Conservation (phyloP, 495 filamentous ascomycete species). For the Aspergillus cristatus region DNA sequence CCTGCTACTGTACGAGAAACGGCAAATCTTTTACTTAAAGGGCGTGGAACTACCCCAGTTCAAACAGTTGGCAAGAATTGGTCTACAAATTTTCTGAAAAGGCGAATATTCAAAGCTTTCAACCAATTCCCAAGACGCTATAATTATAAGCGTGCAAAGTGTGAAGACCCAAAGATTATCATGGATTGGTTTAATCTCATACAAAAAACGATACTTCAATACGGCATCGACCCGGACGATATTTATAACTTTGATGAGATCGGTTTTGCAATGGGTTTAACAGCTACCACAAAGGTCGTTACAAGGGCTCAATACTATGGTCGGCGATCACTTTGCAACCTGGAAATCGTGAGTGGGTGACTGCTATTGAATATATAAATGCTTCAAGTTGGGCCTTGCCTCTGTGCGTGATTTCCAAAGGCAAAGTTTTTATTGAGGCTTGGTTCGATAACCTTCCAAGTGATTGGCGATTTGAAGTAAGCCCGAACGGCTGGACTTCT, state of each 20-base stretch:
- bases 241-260: slow-evolving; percentile 40
- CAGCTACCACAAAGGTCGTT: slow-evolving; percentile 20
- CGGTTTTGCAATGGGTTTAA: slow-evolving; percentile 31
- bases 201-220: slow-evolving; percentile 15
- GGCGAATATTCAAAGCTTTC: slow-evolving; percentile 17
- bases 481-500: neutral
- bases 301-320: slow-evolving; percentile 15
- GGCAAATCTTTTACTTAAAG: slow-evolving; percentile 21
- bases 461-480: no score
- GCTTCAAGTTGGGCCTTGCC: slow-evolving; percentile 8
- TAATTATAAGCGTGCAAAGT: slow-evolving; percentile 25
- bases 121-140: slow-evolving; percentile 17
- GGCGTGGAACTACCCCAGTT: slow-evolving; percentile 3
- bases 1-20: slow-evolving; percentile 25
- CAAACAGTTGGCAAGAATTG: neutral
- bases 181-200: slow-evolving; percentile 25
- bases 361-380: slow-evolving; percentile 24
- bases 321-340: slow-evolving; percentile 13
- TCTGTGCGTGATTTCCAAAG: slow-evolving; percentile 17
- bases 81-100: slow-evolving; percentile 17
- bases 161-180: slow-evolving; percentile 28
- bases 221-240: slow-evolving; percentile 22
- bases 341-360: slow-evolving; percentile 31
- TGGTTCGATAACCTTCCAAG: slow-evolving; percentile 13
- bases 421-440: slow-evolving; percentile 9